Conservation (phyloP, 345 rosid genomes). For the Pistacia atlantica region DNA sequence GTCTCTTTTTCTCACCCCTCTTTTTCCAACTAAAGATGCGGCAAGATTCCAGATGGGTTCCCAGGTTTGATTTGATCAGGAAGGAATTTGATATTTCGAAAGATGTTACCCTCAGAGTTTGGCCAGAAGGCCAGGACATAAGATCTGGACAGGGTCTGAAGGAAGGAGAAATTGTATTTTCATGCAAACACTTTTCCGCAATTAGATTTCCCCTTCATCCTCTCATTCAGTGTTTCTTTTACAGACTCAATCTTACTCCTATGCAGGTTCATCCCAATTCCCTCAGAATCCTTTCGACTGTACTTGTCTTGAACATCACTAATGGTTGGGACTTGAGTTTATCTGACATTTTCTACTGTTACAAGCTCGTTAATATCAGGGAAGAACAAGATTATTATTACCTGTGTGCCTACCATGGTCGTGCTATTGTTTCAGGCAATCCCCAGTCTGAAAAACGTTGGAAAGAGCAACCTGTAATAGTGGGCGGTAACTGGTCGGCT, state of each 20-base stretch:
- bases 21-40: not conserved
- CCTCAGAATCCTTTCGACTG: not conserved
- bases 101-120: not conserved
- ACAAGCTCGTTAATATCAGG: not conserved
- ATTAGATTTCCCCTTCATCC: constrained; percentile 3
- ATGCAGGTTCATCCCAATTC: not conserved
- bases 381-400: not conserved
- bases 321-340: constrained; percentile 1
- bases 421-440: not conserved
- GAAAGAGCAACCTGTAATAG: constrained; percentile 1
- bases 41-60: not conserved
- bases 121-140: not conserved
- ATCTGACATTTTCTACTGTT: not conserved
- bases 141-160: not conserved
- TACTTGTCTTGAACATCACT: not conserved
- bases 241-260: not conserved
- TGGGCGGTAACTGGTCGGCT: constrained; percentile 4
- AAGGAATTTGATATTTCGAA: not conserved
- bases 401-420: not conserved
- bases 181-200: not conserved
- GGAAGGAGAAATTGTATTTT: not conserved
- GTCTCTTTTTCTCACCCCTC: not conserved
- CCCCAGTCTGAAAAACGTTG: not conserved
- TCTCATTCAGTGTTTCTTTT: constrained; percentile 1
- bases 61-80: not conserved